Conservation (phyloP, 345 rosid species). For the Ceriops decandra region DNA sequence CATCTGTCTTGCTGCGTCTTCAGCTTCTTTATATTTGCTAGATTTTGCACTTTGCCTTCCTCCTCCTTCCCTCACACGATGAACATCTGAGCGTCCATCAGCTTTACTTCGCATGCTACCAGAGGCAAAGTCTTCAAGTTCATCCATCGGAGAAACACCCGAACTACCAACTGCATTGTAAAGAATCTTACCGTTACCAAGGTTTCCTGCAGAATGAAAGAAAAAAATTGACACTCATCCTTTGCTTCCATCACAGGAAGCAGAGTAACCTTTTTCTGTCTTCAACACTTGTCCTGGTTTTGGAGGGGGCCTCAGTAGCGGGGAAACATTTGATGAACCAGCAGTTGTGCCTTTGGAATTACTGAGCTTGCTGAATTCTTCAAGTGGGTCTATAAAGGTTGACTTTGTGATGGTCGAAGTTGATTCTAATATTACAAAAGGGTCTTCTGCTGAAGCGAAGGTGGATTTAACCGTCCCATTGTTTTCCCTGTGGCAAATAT, state of each 20-base stretch:
- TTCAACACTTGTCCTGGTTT: constrained; percentile 54
- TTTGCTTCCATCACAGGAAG: constrained; percentile 16
- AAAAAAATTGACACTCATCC: neutral
- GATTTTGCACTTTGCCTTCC: constrained; percentile 24
- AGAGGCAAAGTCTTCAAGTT: constrained; percentile 72
- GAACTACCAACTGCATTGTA: constrained; percentile 46
- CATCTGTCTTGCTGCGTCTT: constrained; percentile 37
- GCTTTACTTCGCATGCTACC: constrained; percentile 41
- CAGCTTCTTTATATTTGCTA: constrained; percentile 55
- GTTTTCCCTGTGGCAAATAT: constrained; percentile 23
- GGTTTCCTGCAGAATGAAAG: constrained; percentile 6
- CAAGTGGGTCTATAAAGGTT: constrained; percentile 48
- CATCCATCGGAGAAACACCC: constrained; percentile 54
- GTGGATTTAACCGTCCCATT: constrained; percentile 27
- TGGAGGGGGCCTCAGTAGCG: constrained; percentile 62
- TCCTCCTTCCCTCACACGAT: constrained; percentile 11
- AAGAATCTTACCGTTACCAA: constrained; percentile 20
- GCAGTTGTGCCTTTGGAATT: constrained; percentile 30
- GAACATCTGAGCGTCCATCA: constrained; percentile 20
- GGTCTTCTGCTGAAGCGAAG: constrained; percentile 43
- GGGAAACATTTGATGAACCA: constrained; percentile 29
- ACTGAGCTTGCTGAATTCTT: constrained; percentile 44
- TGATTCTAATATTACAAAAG: constrained; percentile 63
- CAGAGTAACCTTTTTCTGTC: constrained; percentile 47
- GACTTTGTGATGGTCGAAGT: constrained; percentile 31